phyloP scores from a whole-genome alignment of 1,284 basidiomycete genomes.

The Jaminaea rosea region DNA sequence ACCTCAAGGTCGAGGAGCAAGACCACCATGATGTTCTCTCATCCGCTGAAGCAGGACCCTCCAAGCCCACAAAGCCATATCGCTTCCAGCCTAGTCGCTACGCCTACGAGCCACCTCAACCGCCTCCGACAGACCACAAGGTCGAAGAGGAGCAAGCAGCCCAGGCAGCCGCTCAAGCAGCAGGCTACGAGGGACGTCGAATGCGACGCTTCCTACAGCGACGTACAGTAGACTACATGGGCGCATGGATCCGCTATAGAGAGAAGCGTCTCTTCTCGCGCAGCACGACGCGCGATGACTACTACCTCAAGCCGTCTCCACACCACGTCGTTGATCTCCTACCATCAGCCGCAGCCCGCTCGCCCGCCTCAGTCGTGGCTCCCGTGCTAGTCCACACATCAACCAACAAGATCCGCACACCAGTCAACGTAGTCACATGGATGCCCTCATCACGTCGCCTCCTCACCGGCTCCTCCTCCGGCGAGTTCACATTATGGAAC shows the following conservation, averaged over 20 bases:
- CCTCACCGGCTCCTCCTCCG: constrained; percentile 87
- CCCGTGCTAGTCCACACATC: constrained; percentile 96
- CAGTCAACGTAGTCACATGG: constrained; percentile 92
- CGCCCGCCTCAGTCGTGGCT: constrained; percentile 80
- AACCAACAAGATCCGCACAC: constrained; percentile 95
- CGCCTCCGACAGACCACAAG: constrained; percentile 64
- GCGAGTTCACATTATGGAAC: constrained; percentile 98
- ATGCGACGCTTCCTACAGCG: constrained; percentile 84
- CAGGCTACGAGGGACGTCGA: constrained; percentile 57
- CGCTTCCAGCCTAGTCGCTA: constrained; percentile 23
- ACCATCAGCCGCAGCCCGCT: constrained; percentile 78
- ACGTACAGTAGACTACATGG: constrained; percentile 87
- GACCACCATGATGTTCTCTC: neutral
- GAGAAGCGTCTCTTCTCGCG: neutral
- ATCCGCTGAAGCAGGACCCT: neutral
- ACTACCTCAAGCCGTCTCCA: constrained; percentile 22
- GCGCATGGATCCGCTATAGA: constrained; percentile 63
- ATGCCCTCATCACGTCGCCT: constrained; percentile 87
- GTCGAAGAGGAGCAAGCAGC: constrained; percentile 67
- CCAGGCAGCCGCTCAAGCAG: constrained; percentile 48
- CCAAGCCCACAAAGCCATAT: neutral
- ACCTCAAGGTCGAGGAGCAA: neutral
- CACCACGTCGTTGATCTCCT: constrained; percentile 53
- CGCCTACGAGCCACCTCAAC: constrained; percentile 56
- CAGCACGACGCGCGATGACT: constrained; percentile 1